phyloP scores from a whole-genome alignment of 768 basidiomycete genomes.

The Boletales sp. region DNA sequence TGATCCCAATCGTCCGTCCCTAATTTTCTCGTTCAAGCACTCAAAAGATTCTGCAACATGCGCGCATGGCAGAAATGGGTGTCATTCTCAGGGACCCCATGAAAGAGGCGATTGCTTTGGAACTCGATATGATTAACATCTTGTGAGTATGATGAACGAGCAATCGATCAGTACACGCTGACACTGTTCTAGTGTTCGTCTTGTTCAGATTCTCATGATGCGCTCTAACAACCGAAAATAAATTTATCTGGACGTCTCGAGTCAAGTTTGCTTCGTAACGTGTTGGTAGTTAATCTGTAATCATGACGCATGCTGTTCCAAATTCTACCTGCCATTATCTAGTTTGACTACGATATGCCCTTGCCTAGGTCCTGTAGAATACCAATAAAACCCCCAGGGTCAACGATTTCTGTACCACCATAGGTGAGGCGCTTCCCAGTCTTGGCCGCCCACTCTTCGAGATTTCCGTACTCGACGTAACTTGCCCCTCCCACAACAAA shows the following conservation, averaged over 20 bases:
- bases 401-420: slow-evolving; percentile 92
- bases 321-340: slow-evolving; percentile 40
- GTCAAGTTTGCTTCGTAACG: not conserved
- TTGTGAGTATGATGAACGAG: slow-evolving; percentile 49
- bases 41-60: slow-evolving; percentile 80
- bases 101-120: slow-evolving; percentile 71
- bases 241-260: slow-evolving; percentile 4
- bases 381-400: slow-evolving; percentile 80
- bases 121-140: slow-evolving; percentile 88
- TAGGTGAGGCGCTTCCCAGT: slow-evolving; percentile 87
- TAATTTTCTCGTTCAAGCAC: slow-evolving; percentile 40
- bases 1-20: not conserved
- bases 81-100: slow-evolving; percentile 67
- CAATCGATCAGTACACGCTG: not conserved
- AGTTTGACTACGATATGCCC: slow-evolving; percentile 22
- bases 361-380: slow-evolving; percentile 66
- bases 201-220: slow-evolving; percentile 78
- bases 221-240: slow-evolving; percentile 53
- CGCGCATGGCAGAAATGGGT: slow-evolving; percentile 68
- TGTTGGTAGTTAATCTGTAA: slow-evolving; percentile 10
- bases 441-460: slow-evolving; percentile 88
- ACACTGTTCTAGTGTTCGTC: slow-evolving; percentile 54
- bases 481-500: slow-evolving; percentile 97
- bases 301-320: not conserved
- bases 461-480: slow-evolving; percentile 95